These are phyloP conservation scores for Globisporangium camurandrum DNA, from an alignment of 352 stramenopile genomes.

Conservation along the genomic window DNA sequence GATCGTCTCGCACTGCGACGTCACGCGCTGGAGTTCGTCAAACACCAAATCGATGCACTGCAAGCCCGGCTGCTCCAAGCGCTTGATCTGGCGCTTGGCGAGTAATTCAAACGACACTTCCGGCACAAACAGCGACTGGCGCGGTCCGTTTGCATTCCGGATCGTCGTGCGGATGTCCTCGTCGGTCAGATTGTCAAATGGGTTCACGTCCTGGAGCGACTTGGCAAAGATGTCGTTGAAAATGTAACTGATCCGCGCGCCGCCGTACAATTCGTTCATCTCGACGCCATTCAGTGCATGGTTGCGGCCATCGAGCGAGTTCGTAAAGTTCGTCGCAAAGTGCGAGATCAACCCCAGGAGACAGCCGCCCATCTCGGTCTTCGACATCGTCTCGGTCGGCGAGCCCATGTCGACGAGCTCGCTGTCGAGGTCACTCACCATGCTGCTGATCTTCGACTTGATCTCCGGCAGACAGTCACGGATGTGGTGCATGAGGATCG, in stretches of 20 bases:
- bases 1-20: slow-evolving; percentile 91
- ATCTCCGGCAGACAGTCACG: slow-evolving; percentile 97
- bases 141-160: slow-evolving; percentile 96
- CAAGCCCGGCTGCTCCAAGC: slow-evolving; percentile 92
- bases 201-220: slow-evolving; percentile 88
- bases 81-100: slow-evolving; percentile 95
- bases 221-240: slow-evolving; percentile 97
- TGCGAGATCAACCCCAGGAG: slow-evolving; percentile 94
- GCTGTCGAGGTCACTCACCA: slow-evolving; percentile 92
- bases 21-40: slow-evolving; percentile 96
- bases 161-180: slow-evolving; percentile 99
- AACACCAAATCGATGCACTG: slow-evolving; percentile 99
- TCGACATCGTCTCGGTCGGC: slow-evolving; percentile 81
- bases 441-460: slow-evolving; percentile 95
- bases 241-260: slow-evolving; percentile 97
- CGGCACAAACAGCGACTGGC: slow-evolving; percentile 96
- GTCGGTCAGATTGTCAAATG: slow-evolving; percentile 96
- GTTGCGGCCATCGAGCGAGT: slow-evolving; percentile 85
- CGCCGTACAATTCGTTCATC: slow-evolving; percentile 93
- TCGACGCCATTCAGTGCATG: slow-evolving; percentile 67
- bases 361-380: slow-evolving; percentile 89
- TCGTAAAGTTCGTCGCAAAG: slow-evolving; percentile 85
- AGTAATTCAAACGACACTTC: slow-evolving; percentile 99
- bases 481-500: slow-evolving; percentile 99
- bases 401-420: slow-evolving; percentile 95